Evolutionary conservation across 495 filamentous ascomycete species (phyloP), one percentile per base, ranked within the genome.

Genomic region (Rhypophila decipiens): DNA sequence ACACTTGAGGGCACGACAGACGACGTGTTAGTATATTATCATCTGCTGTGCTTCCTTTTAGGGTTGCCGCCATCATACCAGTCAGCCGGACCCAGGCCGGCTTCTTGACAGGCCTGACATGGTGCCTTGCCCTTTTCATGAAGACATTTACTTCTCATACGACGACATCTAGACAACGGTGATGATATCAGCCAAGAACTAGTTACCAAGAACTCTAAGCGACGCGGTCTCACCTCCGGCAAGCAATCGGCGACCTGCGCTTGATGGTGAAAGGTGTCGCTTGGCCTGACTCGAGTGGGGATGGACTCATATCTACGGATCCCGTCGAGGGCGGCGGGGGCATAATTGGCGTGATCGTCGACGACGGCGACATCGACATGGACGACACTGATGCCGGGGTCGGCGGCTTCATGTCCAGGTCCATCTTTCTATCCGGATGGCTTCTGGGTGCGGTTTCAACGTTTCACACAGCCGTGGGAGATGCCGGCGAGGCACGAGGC

Each of bases 121-220:
- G 71, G 71, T 4, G 70, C 49, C 17, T 54, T 51, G n/a, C 49
- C 59, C 41, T 69, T 71, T 7, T 71, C 66, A 49, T 74, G 71
- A 18, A 69, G 39, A 47, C 71, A 74, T 56, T 73, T 74, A 60
- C 67, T 73, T 46, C 71, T 60, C 64, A 74, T 66, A 22, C 71
- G 71, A 36, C 71, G 71, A 47, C 71, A 74, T 66, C 71, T 74
- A 40, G 24, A n/a, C n/a, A n/a, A n/a, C n/a, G n/a, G n/a, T n/a
- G n/a, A n/a, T n/a, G n/a, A n/a, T n/a, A n/a, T n/a, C n/a, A n/a
- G n/a, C n/a, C n/a, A n/a, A n/a, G n/a, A n/a, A n/a, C n/a, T n/a
- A n/a, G n/a, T n/a, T n/a, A n/a, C n/a, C n/a, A n/a, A n/a, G n/a
- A n/a, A n/a, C n/a, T n/a, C n/a, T n/a, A n/a, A n/a, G n/a, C n/a